Conservation (phyloP, 768 basidiomycete genomes). For the Paxillus involutus region DNA sequence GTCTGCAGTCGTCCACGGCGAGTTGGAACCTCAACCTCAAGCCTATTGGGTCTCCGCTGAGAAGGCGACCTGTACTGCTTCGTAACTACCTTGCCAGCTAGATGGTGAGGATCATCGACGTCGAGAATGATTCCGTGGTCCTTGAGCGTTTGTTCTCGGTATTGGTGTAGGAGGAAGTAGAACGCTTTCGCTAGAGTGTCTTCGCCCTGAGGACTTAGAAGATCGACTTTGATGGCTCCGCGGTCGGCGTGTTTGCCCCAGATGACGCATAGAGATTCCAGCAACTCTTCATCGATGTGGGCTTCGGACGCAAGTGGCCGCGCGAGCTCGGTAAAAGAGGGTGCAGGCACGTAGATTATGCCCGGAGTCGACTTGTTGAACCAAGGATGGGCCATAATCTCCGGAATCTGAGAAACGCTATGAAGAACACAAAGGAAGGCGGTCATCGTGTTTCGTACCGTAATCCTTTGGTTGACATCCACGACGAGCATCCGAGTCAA, state of each 20-base stretch:
- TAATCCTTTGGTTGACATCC: constrained; percentile 76
- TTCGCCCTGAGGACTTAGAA: constrained; percentile 66
- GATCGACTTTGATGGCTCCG: constrained; percentile 58
- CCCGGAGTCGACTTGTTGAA: constrained; percentile 52
- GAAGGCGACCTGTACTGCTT: constrained; percentile 45
- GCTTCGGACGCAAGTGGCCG: constrained; percentile 65
- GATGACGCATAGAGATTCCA: constrained; percentile 77
- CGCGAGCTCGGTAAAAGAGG: constrained; percentile 67
- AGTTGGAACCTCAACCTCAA: constrained; percentile 10
- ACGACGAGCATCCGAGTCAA: constrained; percentile 87
- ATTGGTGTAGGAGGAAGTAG: constrained; percentile 79
- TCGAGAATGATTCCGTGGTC: constrained; percentile 50
- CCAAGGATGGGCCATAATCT: constrained; percentile 88
- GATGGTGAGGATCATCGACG: constrained; percentile 20
- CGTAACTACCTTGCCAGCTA: constrained; percentile 31
- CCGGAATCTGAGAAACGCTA: constrained; percentile 62
- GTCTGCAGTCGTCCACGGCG: constrained; percentile 21
- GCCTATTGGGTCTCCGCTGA: constrained; percentile 26
- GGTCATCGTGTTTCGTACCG: constrained; percentile 47
- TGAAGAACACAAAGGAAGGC: not conserved
- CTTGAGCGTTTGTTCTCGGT: constrained; percentile 64
- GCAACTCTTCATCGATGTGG: constrained; percentile 74
- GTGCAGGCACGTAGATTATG: constrained; percentile 50
- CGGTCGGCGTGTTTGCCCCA: constrained; percentile 75
- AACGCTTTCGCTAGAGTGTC: constrained; percentile 85